Evolutionary conservation across 139 green algal genomes (phyloP), one percentile per base, ranked within the genome.

Genomic region (Chlamydomonas sp.): DNA sequence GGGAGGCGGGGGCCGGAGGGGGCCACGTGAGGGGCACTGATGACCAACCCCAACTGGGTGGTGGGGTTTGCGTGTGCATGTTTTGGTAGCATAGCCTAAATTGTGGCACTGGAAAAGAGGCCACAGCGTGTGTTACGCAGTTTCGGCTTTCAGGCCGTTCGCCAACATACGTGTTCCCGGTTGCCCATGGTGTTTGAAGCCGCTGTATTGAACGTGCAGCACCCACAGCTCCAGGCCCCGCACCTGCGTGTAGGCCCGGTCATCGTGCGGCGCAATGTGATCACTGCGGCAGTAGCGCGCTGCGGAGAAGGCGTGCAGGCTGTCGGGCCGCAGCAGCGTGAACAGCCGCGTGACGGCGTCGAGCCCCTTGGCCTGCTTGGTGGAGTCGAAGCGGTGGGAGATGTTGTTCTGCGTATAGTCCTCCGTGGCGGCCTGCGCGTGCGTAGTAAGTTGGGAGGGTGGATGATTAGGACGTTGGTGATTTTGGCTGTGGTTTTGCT

Each of bases 201-300:
- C 31, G 31, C 31, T 49, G 31, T 49, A 49, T 49, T 49, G 31
- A 49, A 49, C 31, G 31, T 49, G 31, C 31, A 49, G 31, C 31
- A 49, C 31, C 31, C 31, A 49, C 31, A 9, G 76, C 77, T n/a
- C 59, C 60, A 49, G 31, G 31, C 31, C 31, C 59, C 73, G 5
- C 61, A 90, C 90, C 68, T 90, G 77, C 8, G 91, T 91, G 86
- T 93, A 93, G 0, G 91, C 91, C 17, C 91, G 74, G 83, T 93
- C 91, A 68, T 93, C 91, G 59, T 93, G 91, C 17, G 88, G 88
- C 15, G 78, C 88, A 61, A 93, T 93, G 86, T 92, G 83, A 57
- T 84, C 57, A 0, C 58, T 6, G 62, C 75, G 77, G 67, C 20
- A 76, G 80, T 87, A 90, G 57, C 59, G 67, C 2, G 84, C 92